Base-by-base conservation (phyloP, 108 stramenopile species). In the Skeletonema menzelii region DNA sequence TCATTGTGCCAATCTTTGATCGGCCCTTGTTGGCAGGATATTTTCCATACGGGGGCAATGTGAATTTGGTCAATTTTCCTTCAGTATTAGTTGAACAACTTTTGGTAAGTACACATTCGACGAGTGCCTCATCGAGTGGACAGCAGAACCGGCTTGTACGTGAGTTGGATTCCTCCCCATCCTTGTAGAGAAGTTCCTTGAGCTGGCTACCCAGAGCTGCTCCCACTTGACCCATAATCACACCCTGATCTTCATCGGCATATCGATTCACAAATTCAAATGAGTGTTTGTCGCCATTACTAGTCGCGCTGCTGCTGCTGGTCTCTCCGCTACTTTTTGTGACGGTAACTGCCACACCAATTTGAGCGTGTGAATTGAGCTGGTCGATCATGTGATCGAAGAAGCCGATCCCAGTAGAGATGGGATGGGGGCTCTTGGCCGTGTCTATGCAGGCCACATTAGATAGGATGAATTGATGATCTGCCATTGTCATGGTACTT, bases 121-220 rank as follows among this genome's bases (percentile, higher is more conserved):
- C 92, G 46, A 92, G 78, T 8, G 91, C 91, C 65, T 95, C 95
- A 56, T 95, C 95, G 20, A 95, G 83, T 30, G 95, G 95, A 76
- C 92, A 93, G 63, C 85, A 91, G 71, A 95, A 94, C 10, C 85
- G 77, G 40, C 77, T 79, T 20, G 59, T 42, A 2, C 34, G 58
- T 20, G 32, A 14, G 38, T 40, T 42, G 68, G 42, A 47, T 26
- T 17, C 19, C 56, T 56, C 28, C 28, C 34, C n/a, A n/a, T n/a
- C 44, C 3, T 37, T 49, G 12, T 34, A 49, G 56, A 67, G 19
- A 20, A 80, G 58, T 20, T 42, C 55, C 26, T 63, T 73, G 47
- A 95, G 49, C 27, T 82, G 68, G 10, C 30, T 46, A 37, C 95
- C 95, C 31, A 95, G 14, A 17, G 71, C 81, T 8, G 61, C 73